These are phyloP conservation scores for Aphanocladium album DNA, from an alignment of 2,329 filamentous ascomycete genomes.

Conservation along the genomic window DNA sequence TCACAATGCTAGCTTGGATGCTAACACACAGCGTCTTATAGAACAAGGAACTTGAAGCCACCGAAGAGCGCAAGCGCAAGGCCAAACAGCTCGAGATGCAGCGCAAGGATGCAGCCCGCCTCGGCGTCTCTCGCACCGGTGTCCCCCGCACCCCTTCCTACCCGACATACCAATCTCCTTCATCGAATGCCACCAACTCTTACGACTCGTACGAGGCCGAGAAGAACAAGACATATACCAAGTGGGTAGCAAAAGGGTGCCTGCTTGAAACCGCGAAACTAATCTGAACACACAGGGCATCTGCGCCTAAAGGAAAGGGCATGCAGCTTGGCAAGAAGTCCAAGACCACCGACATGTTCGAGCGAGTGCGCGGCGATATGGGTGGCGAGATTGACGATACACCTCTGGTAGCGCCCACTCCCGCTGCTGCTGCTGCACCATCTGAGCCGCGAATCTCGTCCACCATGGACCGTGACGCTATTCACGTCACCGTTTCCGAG, in stretches of 20 bases:
- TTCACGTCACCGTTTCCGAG: slow-evolving; percentile 85
- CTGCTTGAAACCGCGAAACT: background rate
- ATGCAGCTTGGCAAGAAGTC: slow-evolving; percentile 99
- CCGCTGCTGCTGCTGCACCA: slow-evolving; percentile 45
- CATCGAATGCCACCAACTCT: slow-evolving; percentile 69
- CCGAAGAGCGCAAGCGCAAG: slow-evolving; percentile 96
- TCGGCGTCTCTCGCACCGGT: slow-evolving; percentile 61
- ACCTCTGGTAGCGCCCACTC: slow-evolving; percentile 61
- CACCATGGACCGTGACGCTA: slow-evolving; percentile 72
- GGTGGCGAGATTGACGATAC: slow-evolving; percentile 77
- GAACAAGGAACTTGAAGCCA: slow-evolving; percentile 98
- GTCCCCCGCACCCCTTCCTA: slow-evolving; percentile 75
- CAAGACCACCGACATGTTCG: slow-evolving; percentile 95
- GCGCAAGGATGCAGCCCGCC: slow-evolving; percentile 88
- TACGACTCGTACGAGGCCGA: slow-evolving; percentile 95
- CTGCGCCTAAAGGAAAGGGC: slow-evolving; percentile 83
- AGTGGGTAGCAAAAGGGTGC: slow-evolving; percentile 46
- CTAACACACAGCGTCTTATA: slow-evolving; percentile 35
- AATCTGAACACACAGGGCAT: slow-evolving; percentile 35
- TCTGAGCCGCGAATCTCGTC: slow-evolving; percentile 55
- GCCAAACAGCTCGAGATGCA: slow-evolving; percentile 99
- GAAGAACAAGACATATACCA: slow-evolving; percentile 87
- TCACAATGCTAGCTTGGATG: background rate
- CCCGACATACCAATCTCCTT: slow-evolving; percentile 80
- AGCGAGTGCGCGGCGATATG: slow-evolving; percentile 86